phyloP scores from a whole-genome alignment of 2,329 filamentous ascomycete species.

The Cyphellophora attinorum region DNA sequence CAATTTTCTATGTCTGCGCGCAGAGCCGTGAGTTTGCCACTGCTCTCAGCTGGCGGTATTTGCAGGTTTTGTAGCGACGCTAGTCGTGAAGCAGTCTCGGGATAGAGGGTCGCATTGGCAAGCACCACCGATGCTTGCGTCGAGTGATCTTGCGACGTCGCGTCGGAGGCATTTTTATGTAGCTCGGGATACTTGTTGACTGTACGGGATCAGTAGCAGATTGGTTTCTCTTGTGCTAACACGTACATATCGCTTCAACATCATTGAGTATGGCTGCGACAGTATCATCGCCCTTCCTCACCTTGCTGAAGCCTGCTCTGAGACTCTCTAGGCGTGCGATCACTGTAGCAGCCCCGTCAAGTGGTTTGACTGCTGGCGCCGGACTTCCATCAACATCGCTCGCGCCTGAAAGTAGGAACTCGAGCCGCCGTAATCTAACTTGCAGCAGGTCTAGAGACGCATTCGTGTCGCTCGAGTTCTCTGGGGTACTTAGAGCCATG shows the following conservation, averaged over 20 bases:
- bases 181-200: constrained; percentile 9
- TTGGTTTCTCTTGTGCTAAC: neutral
- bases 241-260: constrained; percentile 31
- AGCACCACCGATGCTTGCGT: constrained; percentile 27
- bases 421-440: constrained; percentile 31
- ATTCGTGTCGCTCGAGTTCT: constrained; percentile 5
- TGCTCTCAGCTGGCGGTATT: constrained; percentile 32
- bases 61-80: constrained; percentile 39
- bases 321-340: constrained; percentile 28
- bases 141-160: constrained; percentile 17
- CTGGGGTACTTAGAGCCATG: no score
- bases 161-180: constrained; percentile 5
- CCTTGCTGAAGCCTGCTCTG: constrained; percentile 27
- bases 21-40: constrained; percentile 31
- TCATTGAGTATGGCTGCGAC: constrained; percentile 26
- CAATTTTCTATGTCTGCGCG: constrained; percentile 31
- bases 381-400: constrained; percentile 31
- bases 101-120: constrained; percentile 35
- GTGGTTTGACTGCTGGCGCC: constrained; percentile 23
- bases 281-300: constrained; percentile 24
- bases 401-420: constrained; percentile 34
- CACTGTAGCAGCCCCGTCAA: constrained; percentile 28
- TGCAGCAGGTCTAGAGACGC: constrained; percentile 26
- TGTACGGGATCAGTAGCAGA: constrained; percentile 1
- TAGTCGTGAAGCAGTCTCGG: constrained; percentile 37